These are phyloP conservation scores for Stephania japonica DNA, from an alignment of 164 flowering plant genomes.

Conservation along the genomic window DNA sequence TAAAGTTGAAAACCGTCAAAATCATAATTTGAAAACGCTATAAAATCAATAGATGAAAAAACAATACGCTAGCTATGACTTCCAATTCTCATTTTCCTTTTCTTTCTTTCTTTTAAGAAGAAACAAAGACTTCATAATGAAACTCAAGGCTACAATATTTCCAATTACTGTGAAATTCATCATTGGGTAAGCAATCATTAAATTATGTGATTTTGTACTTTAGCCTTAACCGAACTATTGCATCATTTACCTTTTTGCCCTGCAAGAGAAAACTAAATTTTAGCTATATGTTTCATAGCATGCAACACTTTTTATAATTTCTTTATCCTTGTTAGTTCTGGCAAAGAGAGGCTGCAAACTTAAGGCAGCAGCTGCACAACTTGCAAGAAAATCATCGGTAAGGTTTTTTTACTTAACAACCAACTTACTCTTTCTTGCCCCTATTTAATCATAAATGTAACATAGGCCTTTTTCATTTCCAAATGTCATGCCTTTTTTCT, in stretches of 20 bases:
- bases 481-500: too few species aligned
- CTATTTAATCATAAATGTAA: background rate
- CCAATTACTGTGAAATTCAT: too few species aligned
- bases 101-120: too few species aligned
- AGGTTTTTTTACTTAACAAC: background rate
- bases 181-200: too few species aligned
- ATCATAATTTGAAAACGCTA: background rate
- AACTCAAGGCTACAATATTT: too few species aligned
- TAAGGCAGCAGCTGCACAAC: constrained; percentile 45
- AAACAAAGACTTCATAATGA: too few species aligned
- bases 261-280: background rate
- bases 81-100: too few species aligned
- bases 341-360: constrained; percentile 55
- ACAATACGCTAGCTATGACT: too few species aligned
- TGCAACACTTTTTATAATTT: background rate
- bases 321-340: constrained; percentile 36
- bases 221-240: too few species aligned
- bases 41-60: too few species aligned
- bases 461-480: background rate
- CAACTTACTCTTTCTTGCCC: background rate
- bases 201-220: too few species aligned
- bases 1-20: background rate
- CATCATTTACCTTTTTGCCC: background rate
- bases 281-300: background rate
- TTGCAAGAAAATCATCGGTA: constrained; percentile 56